These are phyloP conservation scores for Aureococcus anophagefferens DNA, from an alignment of 108 stramenopile genomes.

Conservation along the genomic window DNA sequence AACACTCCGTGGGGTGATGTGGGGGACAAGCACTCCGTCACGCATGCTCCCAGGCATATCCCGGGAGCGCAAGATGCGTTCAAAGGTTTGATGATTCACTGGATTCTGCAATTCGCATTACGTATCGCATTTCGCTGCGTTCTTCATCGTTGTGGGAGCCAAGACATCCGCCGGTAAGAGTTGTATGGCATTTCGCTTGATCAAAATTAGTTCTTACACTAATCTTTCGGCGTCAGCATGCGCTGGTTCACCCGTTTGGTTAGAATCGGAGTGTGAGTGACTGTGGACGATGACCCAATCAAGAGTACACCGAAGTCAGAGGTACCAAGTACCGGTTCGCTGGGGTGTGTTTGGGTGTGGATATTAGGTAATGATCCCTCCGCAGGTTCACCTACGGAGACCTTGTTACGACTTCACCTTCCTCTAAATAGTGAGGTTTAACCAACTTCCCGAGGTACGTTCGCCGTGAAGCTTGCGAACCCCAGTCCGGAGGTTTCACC, in stretches of 20 bases:
- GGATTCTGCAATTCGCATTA: conserved; percentile 51
- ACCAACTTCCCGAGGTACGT: conserved; percentile 15
- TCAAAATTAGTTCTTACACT: neutral
- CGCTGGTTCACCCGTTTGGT: too few relatives aligned
- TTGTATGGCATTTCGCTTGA: conserved; percentile 12
- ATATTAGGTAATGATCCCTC: conserved; percentile 48
- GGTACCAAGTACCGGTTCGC: too few relatives aligned
- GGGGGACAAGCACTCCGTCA: conserved; percentile 32
- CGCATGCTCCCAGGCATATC: conserved; percentile 34
- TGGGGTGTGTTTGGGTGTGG: too few relatives aligned
- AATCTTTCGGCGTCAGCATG: too few relatives aligned
- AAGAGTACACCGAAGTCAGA: too few relatives aligned
- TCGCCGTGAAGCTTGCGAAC: too few relatives aligned
- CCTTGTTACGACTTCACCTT: conserved; percentile 49
- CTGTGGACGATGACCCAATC: too few relatives aligned
- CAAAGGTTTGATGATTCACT: conserved; percentile 52
- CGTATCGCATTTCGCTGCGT: conserved; percentile 60
- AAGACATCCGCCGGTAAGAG: conserved; percentile 56
- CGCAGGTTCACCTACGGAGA: conserved; percentile 48
- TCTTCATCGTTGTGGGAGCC: conserved; percentile 58
- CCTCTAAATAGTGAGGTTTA: conserved; percentile 39
- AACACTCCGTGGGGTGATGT: conserved; percentile 8
- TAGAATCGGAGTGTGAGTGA: too few relatives aligned
- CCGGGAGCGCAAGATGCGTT: conserved; percentile 52
- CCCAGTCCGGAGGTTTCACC: too few relatives aligned